Base-by-base conservation (phyloP, 2,329 filamentous ascomycete genomes). In the Fusarium camptoceras region DNA sequence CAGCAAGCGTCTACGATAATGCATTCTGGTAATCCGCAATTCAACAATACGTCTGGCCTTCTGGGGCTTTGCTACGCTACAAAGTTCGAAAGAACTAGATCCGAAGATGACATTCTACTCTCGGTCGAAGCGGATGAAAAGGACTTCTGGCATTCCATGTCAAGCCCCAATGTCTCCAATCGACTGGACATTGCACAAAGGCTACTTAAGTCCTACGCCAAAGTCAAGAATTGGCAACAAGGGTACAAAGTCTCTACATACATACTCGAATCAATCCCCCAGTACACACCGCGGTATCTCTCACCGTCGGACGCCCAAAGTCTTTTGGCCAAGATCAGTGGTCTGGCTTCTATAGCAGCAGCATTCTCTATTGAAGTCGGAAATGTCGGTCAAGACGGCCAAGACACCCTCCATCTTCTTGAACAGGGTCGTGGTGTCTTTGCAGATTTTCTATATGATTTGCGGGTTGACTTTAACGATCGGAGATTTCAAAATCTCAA, bases 341-440 rank as follows among this genome's bases (percentile, higher is more conserved):
- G 55, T 1, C 34, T 57, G 0, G 55, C 55, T 3, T 57, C 46
- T 6, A 22, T 54, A 11, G 55, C 24, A 1, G 31, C 47, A 1
- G 31, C 55, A 6, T 42, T 57, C 2, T 42, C 55, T 0, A 4
- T 54, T 0, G 25, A 57, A 11, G 5, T 1, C 1, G 14, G 20
- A 0, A 54, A 42, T 4, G 1, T 0, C 2, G 55, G 41, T 4
- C 16, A 18, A 0, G 31, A 24, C 2, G 55, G 41, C 3, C 16
- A 18, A 0, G 31, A 24, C 3, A 31, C 9, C 12, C 34, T 57
- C 0, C 6, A 24, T 7, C 8, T 53, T 1, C 5, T 57, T 3
- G 55, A 57, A 25, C 27, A 14, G 0, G 55, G 55, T 14, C 46
- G 55, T 0, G 31, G 55, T 9, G 34, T 57, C 0, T 27, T 39